phyloP scores from a whole-genome alignment of 139 green algal species.

The Tetradesmus obliquus region DNA sequence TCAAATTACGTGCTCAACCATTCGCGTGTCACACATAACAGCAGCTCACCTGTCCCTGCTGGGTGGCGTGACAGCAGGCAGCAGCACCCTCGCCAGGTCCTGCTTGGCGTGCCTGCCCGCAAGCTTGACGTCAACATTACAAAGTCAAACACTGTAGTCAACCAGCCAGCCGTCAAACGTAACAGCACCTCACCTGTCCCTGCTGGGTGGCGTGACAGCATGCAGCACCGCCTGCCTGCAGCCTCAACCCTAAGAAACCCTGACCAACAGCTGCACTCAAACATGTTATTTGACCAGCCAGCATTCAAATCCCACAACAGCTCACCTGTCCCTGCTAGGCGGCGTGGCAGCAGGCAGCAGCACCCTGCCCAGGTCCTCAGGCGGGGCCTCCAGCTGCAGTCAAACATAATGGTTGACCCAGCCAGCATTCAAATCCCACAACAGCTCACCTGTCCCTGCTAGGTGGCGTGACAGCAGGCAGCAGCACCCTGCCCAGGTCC shows the following conservation, averaged over 20 bases:
- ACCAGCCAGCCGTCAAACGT: no score
- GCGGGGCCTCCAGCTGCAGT: no score
- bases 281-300: no score
- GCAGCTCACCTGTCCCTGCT: neutral
- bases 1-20: no score
- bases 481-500: neutral
- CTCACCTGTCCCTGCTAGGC: neutral
- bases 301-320: neutral
- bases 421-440: neutral
- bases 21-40: no score
- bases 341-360: neutral
- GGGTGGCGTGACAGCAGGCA: neutral
- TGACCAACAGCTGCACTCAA: no score
- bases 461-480: neutral
- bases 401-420: neutral
- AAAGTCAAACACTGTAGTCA: no score
- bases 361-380: neutral
- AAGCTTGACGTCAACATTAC: no score
- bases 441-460: constrained; percentile 6
- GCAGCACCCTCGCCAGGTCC: neutral
- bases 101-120: neutral
- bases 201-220: neutral
- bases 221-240: neutral
- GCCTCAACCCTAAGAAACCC: no score
- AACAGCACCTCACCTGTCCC: constrained; percentile 2